Evolutionary conservation across 2,329 filamentous ascomycete genomes (phyloP).

Genomic region (Metarhizium guizhouense): DNA sequence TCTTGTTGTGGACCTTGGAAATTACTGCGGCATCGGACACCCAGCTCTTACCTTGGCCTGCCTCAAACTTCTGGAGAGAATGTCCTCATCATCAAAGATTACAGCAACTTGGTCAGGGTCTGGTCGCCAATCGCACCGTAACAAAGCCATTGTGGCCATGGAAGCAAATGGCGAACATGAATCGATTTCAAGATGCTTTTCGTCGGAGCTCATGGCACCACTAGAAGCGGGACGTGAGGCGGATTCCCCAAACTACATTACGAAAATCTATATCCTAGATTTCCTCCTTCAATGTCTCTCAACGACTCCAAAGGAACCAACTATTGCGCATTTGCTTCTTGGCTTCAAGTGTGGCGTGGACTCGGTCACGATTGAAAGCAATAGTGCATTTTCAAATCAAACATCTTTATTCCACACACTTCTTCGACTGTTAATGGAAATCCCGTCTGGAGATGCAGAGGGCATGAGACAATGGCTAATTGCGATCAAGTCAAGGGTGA

Average conservation of each 20-base stretch:
- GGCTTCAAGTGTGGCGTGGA: slow-evolving; percentile 75
- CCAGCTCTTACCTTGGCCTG: slow-evolving; percentile 72
- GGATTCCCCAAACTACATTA: slow-evolving; percentile 63
- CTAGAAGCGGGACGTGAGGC: slow-evolving; percentile 67
- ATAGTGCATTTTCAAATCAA: slow-evolving; percentile 61
- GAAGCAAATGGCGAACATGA: slow-evolving; percentile 74
- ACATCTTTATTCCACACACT: slow-evolving; percentile 79
- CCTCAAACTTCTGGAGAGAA: slow-evolving; percentile 72
- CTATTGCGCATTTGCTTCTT: slow-evolving; percentile 81
- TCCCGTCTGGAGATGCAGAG: slow-evolving; percentile 54
- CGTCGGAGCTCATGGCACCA: slow-evolving; percentile 55
- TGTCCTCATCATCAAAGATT: slow-evolving; percentile 76
- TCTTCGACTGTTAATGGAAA: slow-evolving; percentile 59
- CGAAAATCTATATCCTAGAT: slow-evolving; percentile 77
- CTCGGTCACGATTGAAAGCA: slow-evolving; percentile 56
- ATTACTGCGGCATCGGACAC: slow-evolving; percentile 80
- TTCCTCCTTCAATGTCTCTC: slow-evolving; percentile 76
- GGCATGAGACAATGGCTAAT: slow-evolving; percentile 61
- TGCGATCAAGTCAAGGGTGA: slow-evolving; percentile 56
- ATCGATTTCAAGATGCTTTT: slow-evolving; percentile 66
- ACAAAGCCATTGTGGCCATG: slow-evolving; percentile 81
- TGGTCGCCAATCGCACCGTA: slow-evolving; percentile 55
- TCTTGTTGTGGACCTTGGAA: slow-evolving; percentile 72
- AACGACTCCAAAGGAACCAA: slow-evolving; percentile 67
- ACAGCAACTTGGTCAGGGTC: slow-evolving; percentile 59